Base-by-base conservation (phyloP, 106 monocot genomes). In the Dendrobium chrysotoxum region DNA sequence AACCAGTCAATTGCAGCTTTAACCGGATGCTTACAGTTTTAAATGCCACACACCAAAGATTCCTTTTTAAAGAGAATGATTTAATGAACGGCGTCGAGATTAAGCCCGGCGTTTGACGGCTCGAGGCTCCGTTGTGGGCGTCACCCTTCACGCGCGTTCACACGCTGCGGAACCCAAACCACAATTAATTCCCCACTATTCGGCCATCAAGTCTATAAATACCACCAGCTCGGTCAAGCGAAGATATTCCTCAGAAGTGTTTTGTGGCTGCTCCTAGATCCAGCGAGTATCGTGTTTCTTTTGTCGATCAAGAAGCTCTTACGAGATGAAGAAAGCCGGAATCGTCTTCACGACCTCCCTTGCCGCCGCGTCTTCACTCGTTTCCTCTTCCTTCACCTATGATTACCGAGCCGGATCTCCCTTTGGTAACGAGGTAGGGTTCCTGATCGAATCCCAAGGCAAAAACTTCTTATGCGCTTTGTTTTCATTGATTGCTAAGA, bases 291-390 rank as follows among this genome's bases (percentile, higher is more conserved):
- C 20, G 18, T 8, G 50, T 15, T 75, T 21, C 42, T 3, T 25
- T 7, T 18, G 2, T n/a, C 73, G 18, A 11, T 17, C 11, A 13
- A 4, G 18, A 4, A 21, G 18, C 12, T 20, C 10, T 10, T 35
- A 0, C n/a, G 2, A 25, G 46, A 86, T 86, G 86, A 82, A 82
- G 86, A 86, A 86, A 38, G 86, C 79, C 50, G 75, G 79, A 20
- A 31, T 82, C 15, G 1, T 82, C 50, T 82, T 82, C 40, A 82
- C 79, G 13, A 61, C 79, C 1, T 79, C 86, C 10, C 31, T 81
- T 2, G 82, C 82, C 17, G 86, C 82, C 53, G 61, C 61, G 23
- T 42, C 64, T 21, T 17, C 54, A n/a, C 11, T 25, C 54, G 21
- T 46, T n/a, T 79, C 79, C 13, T 28, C 38, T 7, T 50, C 50